Percentiles rank a stretch among this genome's conserved stretches.
Conservation (phyloP, 1,284 basidiomycete species). For the Cystobasidium sp. region DNA sequence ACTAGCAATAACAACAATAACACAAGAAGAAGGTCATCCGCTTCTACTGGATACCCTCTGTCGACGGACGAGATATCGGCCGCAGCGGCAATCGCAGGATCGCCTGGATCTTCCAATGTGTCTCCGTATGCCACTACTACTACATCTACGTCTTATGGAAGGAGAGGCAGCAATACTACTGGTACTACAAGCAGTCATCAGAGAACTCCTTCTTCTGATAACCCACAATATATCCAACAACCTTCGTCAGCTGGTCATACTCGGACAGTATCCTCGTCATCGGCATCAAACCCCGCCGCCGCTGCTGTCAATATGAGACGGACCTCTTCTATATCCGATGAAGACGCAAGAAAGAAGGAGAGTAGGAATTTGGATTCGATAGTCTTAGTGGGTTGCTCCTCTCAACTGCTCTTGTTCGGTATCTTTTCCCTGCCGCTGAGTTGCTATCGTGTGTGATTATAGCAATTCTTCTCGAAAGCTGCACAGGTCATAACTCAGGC, state of each 20-base stretch:
- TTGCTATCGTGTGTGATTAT: conserved; percentile 2
- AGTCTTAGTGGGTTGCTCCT: conserved; percentile 21
- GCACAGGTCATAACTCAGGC: conserved; percentile 55
- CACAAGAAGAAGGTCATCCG: background rate
- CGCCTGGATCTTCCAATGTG: conserved; percentile 6
- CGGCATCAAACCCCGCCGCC: background rate
- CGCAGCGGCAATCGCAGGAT: background rate
- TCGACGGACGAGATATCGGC: background rate
- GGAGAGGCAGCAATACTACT: background rate
- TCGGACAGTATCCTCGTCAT: background rate
- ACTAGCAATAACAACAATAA: background rate
- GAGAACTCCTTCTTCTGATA: background rate
- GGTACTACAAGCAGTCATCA: background rate
- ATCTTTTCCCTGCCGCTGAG: background rate
- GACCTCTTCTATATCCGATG: conserved; percentile 3
- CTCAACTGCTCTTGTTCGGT: background rate
- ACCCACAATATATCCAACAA: background rate
- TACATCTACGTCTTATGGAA: background rate
- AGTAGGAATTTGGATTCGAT: conserved; percentile 41
- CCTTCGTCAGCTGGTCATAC: background rate
- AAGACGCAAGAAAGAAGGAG: conserved; percentile 39
- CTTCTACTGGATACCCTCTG: background rate
- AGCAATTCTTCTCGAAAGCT: conserved; percentile 58
- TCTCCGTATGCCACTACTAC: conserved; percentile 1
- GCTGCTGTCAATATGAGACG: conserved; percentile 5